A percentile compares a stretch with the other conserved stretches of the same genome.
Conservation (phyloP, 805 yeast genomes). For the Candida pini region DNA sequence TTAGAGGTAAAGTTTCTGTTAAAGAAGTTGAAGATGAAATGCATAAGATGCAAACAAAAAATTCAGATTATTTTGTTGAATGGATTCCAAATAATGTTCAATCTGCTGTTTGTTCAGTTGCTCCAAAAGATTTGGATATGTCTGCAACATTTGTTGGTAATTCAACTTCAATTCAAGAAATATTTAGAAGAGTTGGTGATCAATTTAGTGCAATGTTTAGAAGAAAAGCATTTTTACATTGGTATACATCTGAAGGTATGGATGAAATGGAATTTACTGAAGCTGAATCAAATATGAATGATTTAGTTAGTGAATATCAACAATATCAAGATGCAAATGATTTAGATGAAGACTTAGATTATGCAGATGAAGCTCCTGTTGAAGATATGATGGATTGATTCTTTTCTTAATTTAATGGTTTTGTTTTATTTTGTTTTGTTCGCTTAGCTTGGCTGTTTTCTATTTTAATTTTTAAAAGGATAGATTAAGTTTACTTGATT, state of each 20-base stretch:
- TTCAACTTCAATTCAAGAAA: constrained; percentile 87
- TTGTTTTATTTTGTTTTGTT: background rate
- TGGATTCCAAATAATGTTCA: constrained; percentile 97
- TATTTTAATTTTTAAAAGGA: no score
- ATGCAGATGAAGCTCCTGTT: constrained; percentile 58
- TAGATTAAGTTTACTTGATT: background rate
- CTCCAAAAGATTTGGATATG: constrained; percentile 82
- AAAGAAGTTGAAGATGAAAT: constrained; percentile 95
- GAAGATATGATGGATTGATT: constrained; percentile 39
- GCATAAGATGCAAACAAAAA: constrained; percentile 76
- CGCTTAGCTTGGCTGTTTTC: background rate
- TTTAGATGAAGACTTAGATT: constrained; percentile 71
- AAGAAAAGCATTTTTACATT: constrained; percentile 92
- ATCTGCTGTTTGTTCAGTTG: constrained; percentile 87
- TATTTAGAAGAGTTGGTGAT: constrained; percentile 82
- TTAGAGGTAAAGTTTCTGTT: constrained; percentile 88
- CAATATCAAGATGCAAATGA: constrained; percentile 83
- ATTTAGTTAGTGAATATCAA: constrained; percentile 83
- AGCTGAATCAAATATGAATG: constrained; percentile 89
- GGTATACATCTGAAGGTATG: constrained; percentile 97
- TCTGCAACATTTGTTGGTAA: constrained; percentile 91
- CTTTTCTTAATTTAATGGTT: background rate
- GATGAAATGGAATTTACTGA: constrained; percentile 91
- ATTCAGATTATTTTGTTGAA: constrained; percentile 81
- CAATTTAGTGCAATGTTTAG: constrained; percentile 91